A percentile compares a stretch with the other conserved stretches of the same genome.
phyloP scores from a whole-genome alignment of 2,329 filamentous ascomycete genomes.

The Fusarium domesticum region DNA sequence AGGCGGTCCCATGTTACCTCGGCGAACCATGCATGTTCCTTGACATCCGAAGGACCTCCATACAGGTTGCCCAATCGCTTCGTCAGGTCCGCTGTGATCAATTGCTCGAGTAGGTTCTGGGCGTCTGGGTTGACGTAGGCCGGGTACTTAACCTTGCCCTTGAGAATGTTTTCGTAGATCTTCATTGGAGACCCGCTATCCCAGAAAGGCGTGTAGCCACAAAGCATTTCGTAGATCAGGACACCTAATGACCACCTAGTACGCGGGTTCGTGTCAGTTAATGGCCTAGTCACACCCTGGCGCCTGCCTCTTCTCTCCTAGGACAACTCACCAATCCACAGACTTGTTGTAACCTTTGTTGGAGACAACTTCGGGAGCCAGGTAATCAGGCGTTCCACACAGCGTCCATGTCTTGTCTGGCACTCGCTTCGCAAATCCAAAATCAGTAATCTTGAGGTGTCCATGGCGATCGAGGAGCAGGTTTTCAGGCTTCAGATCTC shows the following conservation, averaged over 20 bases:
- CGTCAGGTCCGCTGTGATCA: conserved; percentile 93
- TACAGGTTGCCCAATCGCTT: conserved; percentile 94
- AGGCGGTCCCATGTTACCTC: conserved; percentile 98
- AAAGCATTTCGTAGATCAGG: conserved; percentile 98
- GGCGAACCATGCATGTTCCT: conserved; percentile 92
- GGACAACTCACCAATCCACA: conserved; percentile 82
- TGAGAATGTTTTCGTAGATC: conserved; percentile 99
- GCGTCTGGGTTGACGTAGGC: conserved; percentile 93
- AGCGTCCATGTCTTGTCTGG: conserved; percentile 99
- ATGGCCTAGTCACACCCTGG: neutral
- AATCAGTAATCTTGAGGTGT: conserved; percentile 96
- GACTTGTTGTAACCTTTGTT: conserved; percentile 99
- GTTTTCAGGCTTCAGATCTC: conserved; percentile 95
- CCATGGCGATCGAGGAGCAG: conserved; percentile 87
- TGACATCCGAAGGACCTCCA: conserved; percentile 86
- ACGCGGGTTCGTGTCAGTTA: conserved; percentile 8
- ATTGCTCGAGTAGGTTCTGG: conserved; percentile 83
- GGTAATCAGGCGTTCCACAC: conserved; percentile 95
- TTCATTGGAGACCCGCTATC: conserved; percentile 97
- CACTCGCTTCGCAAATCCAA: conserved; percentile 97
- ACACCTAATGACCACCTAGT: conserved; percentile 96
- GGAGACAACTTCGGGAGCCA: conserved; percentile 96
- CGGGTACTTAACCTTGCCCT: conserved; percentile 93
- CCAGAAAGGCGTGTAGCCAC: conserved; percentile 98
- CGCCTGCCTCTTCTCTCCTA: neutral